phyloP scores from a whole-genome alignment of 2,329 filamentous ascomycete genomes.

The Fusarium sp. region DNA sequence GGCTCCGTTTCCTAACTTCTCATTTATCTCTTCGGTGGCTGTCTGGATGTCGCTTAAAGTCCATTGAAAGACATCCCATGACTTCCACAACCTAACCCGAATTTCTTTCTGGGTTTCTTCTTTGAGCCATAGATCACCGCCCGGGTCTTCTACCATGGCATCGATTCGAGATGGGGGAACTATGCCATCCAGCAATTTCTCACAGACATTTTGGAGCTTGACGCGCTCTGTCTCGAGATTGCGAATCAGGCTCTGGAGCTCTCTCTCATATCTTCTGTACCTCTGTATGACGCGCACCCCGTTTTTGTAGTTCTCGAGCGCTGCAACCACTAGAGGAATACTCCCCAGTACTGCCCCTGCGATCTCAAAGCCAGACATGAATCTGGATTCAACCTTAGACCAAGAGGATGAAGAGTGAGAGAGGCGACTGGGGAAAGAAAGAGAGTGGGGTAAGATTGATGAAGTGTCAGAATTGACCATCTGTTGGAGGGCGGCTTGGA shows the following conservation, averaged over 20 bases:
- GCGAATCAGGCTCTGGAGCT: conserved; percentile 12
- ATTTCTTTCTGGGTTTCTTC: not conserved
- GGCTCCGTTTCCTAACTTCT: not conserved
- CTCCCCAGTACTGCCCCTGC: conserved; percentile 3
- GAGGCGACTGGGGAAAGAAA: not conserved
- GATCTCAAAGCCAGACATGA: conserved; percentile 30
- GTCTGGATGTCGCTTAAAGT: conserved; percentile 1
- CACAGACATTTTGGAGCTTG: conserved; percentile 26
- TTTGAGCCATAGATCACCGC: conserved; percentile 7
- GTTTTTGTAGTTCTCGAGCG: conserved; percentile 12
- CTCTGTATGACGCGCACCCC: not conserved
- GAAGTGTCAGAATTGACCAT: not conserved
- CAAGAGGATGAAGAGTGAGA: too few species aligned
- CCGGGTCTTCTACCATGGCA: conserved; percentile 1
- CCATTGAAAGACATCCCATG: conserved; percentile 6
- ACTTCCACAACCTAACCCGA: conserved; percentile 6
- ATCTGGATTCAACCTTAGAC: not conserved
- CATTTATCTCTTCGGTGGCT: not conserved
- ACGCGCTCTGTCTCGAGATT: conserved; percentile 17
- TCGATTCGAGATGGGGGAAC: not conserved
- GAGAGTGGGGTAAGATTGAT: not conserved
- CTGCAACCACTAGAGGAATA: conserved; percentile 7
- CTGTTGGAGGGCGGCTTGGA: not conserved
- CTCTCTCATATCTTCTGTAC: conserved; percentile 2
- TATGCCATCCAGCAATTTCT: conserved; percentile 13